phyloP scores from a whole-genome alignment of 2,329 filamentous ascomycete genomes.

The Sporothrix globosa region DNA sequence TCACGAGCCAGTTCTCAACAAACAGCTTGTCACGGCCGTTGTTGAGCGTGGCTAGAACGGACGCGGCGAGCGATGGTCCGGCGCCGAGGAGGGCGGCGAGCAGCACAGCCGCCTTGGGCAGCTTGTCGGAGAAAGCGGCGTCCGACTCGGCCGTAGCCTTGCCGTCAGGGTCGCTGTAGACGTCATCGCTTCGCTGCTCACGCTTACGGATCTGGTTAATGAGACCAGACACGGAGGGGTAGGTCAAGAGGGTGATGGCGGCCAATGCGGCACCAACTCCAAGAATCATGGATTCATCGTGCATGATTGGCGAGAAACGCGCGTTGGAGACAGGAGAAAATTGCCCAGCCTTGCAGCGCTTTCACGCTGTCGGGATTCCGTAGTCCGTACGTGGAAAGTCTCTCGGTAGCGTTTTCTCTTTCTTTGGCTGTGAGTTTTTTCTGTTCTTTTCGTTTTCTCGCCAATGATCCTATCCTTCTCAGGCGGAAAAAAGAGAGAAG shows the following conservation, averaged over 20 bases:
- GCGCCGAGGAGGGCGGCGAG: constrained; percentile 59
- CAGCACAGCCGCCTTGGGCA: constrained; percentile 59
- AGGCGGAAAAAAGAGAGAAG: neutral
- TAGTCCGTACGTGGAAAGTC: neutral
- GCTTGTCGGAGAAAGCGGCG: constrained; percentile 62
- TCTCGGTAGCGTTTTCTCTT: neutral
- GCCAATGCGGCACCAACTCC: constrained; percentile 40
- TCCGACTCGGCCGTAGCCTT: constrained; percentile 66
- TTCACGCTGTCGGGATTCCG: constrained; percentile 10
- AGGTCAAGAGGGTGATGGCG: constrained; percentile 41
- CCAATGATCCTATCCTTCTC: constrained; percentile 22
- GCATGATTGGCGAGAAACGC: constrained; percentile 37
- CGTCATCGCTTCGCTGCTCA: constrained; percentile 43
- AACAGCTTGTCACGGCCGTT: constrained; percentile 46
- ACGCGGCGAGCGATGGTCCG: constrained; percentile 58
- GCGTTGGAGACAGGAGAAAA: neutral
- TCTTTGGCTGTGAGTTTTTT: neutral
- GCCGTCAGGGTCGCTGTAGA: constrained; percentile 71
- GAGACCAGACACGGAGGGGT: constrained; percentile 41
- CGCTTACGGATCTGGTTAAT: constrained; percentile 39
- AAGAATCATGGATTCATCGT: constrained; percentile 40
- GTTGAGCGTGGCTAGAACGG: constrained; percentile 55
- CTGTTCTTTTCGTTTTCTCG: constrained; percentile 6
- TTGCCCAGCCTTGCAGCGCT: constrained; percentile 19
- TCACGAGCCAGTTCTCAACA: constrained; percentile 62